Base-by-base conservation (phyloP, 169 alveolate species). In the Cytauxzoon felis region DNA sequence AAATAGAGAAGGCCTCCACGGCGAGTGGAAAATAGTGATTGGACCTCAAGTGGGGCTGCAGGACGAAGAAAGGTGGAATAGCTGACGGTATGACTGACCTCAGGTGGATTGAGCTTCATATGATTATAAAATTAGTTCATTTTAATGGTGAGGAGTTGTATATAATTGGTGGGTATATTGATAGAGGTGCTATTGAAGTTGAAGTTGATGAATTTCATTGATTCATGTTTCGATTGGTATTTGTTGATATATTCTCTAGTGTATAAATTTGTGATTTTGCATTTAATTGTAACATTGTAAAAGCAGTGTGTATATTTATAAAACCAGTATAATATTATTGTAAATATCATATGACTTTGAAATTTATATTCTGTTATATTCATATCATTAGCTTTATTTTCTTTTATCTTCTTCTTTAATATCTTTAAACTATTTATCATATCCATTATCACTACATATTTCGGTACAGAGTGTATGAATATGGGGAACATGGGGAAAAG, bases 401-500 rank as follows among this genome's bases (percentile, higher is more conserved):
- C n/a, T n/a, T n/a, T n/a, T n/a, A 33, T 36, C 50, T 29, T 3
- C 40, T 60, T 30, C 69, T 29, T 42, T 23, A 53, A 19, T 48
- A 32, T 2, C 3, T 38, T 38, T 0, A 49, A 65, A n/a, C 56
- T 5, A 23, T 63, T 32, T 43, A 32, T 29, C 45, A 73, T 47
- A 29, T 49, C 63, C 16, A 47, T 41, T 16, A 73, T 21, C 16
- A 51, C 62, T 11, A 18, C 41, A 36, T 63, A 18, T 42, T 63
- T 51, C 32, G 84, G 84, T 1, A 64, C 63, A 1, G 78, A 32
- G 71, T 62, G 79, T 5, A 73, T 58, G 1, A 73, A 42, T 7
- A 73, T 64, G 19, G 84, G 84, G 57, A 38, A 73, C 2, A 61
- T 34, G 5, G 84, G 65, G 53, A 73, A 73, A 3, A 61, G 27